Evolutionary conservation across 2,329 filamentous ascomycete genomes (phyloP), one percentile per base, ranked within the genome.

Genomic region (Phyllosticta paracitricarpa): DNA sequence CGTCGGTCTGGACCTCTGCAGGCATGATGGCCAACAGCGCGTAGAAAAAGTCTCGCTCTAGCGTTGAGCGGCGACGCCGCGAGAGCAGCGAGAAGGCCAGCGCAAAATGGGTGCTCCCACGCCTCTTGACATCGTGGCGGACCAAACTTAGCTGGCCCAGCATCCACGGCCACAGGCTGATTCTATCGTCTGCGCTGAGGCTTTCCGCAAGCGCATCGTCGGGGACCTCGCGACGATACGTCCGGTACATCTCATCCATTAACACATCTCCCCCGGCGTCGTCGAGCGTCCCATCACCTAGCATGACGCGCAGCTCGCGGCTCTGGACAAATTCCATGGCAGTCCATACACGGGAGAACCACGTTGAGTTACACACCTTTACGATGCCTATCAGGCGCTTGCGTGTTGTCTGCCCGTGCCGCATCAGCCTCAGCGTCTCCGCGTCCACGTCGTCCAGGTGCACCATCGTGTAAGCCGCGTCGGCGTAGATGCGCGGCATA

Each of bases 281-380:
- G 3, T 61, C 28, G 7, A 66, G 25, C 8, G 30, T 26, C 4
- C 51, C 63, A 22, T 65, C 63, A 26, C 28, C 25, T 14, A 61
- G 40, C 64, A 67, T 64, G 17, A 63, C 51, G 12, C 57, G 59
- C 14, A 64, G 51, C 12, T 61, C 30, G 3, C 40, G 51, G 19
- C 64, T 66, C 22, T 62, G 63, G 12, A 65, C 58, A 14, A 58
- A 63, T 52, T 67, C 65, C 64, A 65, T 66, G 6, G 61, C 64
- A 3, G 65, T 64, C 65, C 65, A 67, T 4, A 66, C 56, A 12
- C 65, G 58, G 52, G 61, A 59, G 54, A 64, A 67, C 64, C 65
- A 67, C 19, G 25, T 58, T 12, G 64, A 57, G 35, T 65, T 67
- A 56, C 64, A 67, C 10, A 65, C 22, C 12, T 51, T 48, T 1